These are phyloP conservation scores for Trichomonas tenax DNA, from an alignment of 208 protist genomes.

Conservation along the genomic window DNA sequence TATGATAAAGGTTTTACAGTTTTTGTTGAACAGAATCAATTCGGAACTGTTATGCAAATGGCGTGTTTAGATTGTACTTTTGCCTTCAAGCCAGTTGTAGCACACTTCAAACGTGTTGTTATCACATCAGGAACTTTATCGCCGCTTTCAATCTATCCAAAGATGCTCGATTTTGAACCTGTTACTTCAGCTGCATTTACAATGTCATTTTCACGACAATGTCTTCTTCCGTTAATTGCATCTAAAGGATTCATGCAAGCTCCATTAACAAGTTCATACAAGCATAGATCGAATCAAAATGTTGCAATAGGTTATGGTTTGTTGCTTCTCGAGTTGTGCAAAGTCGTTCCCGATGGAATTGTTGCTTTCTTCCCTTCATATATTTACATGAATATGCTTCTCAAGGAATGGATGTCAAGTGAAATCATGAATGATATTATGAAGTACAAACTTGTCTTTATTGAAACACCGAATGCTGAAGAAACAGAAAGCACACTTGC, in stretches of 20 bases:
- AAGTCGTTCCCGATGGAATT: conserved; percentile 86
- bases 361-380: conserved; percentile 81
- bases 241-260: conserved; percentile 42
- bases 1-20: conserved; percentile 50
- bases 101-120: conserved; percentile 70
- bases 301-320: conserved; percentile 9
- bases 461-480: conserved; percentile 75
- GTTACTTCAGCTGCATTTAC: conserved; percentile 28
- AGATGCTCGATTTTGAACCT: conserved; percentile 85
- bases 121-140: conserved; percentile 88
- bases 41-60: conserved; percentile 55
- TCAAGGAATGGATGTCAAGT: conserved; percentile 67
- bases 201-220: conserved; percentile 40
- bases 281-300: neutral
- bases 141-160: conserved; percentile 95
- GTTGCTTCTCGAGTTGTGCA: conserved; percentile 65
- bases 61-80: conserved; percentile 82
- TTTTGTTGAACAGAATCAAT: conserved; percentile 24
- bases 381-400: conserved; percentile 57
- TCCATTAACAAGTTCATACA: neutral
- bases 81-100: conserved; percentile 77
- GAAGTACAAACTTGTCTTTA: conserved; percentile 82
- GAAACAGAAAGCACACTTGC: conserved; percentile 86
- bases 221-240: conserved; percentile 65
- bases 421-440: conserved; percentile 61